These are phyloP conservation scores for sunflower (Helianthus annuus) DNA, from an alignment of 129 eudicot species.

Conservation along the genomic window HanXRQr2.0-SUNRISE NC_035440.2:119705307-119705806, in stretches of 20 bases:
- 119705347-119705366: slow-evolving; percentile 40
- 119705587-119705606: slow-evolving; percentile 65
- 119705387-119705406: slow-evolving; percentile 54
- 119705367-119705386: slow-evolving; percentile 38
- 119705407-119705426: slow-evolving; percentile 45
- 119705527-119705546: slow-evolving; percentile 88
- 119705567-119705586: slow-evolving; percentile 46
- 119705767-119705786: slow-evolving; percentile 57
- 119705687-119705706: slow-evolving; percentile 61
- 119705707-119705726: slow-evolving; percentile 83
- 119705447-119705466: slow-evolving; percentile 47
- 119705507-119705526: slow-evolving; percentile 79
- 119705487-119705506: slow-evolving; percentile 71
- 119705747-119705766: slow-evolving; percentile 77
- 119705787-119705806: slow-evolving; percentile 57
- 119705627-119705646: slow-evolving; percentile 88
- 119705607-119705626: slow-evolving; percentile 51
- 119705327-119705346: slow-evolving; percentile 34
- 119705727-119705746: slow-evolving; percentile 86
- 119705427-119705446: slow-evolving; percentile 46
- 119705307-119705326: slow-evolving; percentile 39
- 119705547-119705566: slow-evolving; percentile 67
- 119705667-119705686: slow-evolving; percentile 73
- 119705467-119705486: slow-evolving; percentile 51
- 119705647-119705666: slow-evolving; percentile 72